Conservation (phyloP, 2,329 filamentous ascomycete species). For the Neonectria hederae region DNA sequence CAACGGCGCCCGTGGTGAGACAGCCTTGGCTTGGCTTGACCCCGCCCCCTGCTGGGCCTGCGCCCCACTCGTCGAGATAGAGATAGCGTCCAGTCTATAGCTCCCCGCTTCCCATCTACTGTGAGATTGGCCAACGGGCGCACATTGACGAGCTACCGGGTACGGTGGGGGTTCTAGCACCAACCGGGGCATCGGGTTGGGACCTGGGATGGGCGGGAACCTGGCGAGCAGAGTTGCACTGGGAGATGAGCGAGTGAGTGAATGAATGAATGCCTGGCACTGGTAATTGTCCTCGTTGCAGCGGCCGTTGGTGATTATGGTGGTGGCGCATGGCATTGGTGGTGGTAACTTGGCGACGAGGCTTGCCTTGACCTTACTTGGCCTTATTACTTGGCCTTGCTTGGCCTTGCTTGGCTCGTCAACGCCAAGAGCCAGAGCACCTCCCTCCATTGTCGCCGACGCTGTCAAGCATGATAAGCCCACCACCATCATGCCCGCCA, state of each 20-base stretch:
- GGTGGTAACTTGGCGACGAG: too few species aligned
- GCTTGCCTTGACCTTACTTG: too few species aligned
- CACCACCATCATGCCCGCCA: constrained; percentile 32
- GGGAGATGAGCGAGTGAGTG: too few species aligned
- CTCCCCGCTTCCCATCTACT: not conserved
- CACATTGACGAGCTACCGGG: not conserved
- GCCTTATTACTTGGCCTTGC: too few species aligned
- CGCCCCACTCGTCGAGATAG: constrained; percentile 10
- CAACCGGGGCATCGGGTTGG: not conserved
- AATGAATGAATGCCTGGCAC: too few species aligned
- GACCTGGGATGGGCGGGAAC: not conserved
- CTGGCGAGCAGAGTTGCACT: not conserved
- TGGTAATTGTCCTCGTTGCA: too few species aligned
- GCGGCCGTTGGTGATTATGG: not conserved
- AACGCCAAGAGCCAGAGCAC: constrained; percentile 36
- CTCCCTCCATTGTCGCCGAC: too few species aligned
- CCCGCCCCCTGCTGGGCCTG: not conserved
- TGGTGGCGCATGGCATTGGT: constrained; percentile 9
- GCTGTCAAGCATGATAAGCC: constrained; percentile 38
- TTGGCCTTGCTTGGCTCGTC: constrained; percentile 5
- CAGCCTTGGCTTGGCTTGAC: not conserved
- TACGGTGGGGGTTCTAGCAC: not conserved
- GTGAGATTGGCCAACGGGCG: constrained; percentile 11
- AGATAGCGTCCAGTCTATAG: constrained; percentile 19
- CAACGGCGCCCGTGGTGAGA: constrained; percentile 5